Percentiles rank a stretch among this genome's conserved stretches.
phyloP scores from a whole-genome alignment of 192 early-diverging fungal genomes.

The Mortierella claussenii region DNA sequence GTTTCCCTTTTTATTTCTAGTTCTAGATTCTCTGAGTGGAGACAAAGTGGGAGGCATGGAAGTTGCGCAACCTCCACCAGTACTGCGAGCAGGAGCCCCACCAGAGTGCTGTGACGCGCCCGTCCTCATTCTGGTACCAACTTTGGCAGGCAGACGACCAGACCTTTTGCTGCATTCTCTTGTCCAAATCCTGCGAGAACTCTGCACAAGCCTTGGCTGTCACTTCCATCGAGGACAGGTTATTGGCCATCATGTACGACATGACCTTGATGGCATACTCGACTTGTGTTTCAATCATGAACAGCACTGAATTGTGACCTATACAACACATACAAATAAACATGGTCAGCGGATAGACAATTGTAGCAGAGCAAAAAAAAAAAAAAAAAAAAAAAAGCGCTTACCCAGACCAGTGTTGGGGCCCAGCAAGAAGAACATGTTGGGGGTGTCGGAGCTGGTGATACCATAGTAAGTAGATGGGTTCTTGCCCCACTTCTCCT shows the following conservation, averaged over 20 bases:
- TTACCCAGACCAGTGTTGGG: constrained; percentile 60
- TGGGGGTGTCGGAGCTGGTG: constrained; percentile 59
- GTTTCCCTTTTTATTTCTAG: no score
- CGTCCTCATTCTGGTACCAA: constrained; percentile 62
- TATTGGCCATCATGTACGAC: constrained; percentile 54
- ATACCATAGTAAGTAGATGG: constrained; percentile 58
- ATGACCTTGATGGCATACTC: constrained; percentile 57
- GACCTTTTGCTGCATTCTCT: constrained; percentile 54
- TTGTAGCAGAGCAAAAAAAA: background rate
- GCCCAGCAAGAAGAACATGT: constrained; percentile 65
- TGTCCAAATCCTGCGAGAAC: constrained; percentile 43
- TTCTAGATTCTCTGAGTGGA: constrained; percentile 13
- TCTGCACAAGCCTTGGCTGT: constrained; percentile 34
- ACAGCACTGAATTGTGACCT: constrained; percentile 61
- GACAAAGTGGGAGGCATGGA: constrained; percentile 22
- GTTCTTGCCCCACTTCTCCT: constrained; percentile 51
- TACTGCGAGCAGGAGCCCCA: constrained; percentile 48
- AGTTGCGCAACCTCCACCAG: constrained; percentile 28
- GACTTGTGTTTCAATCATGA: constrained; percentile 64
- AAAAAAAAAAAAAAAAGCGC: background rate
- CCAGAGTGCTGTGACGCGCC: constrained; percentile 49
- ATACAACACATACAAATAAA: background rate
- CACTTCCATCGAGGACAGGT: constrained; percentile 51
- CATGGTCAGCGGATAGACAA: background rate
- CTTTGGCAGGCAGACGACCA: constrained; percentile 62